phyloP scores from a whole-genome alignment of 108 stramenopile genomes.

The Mediolabrus comicus region DNA sequence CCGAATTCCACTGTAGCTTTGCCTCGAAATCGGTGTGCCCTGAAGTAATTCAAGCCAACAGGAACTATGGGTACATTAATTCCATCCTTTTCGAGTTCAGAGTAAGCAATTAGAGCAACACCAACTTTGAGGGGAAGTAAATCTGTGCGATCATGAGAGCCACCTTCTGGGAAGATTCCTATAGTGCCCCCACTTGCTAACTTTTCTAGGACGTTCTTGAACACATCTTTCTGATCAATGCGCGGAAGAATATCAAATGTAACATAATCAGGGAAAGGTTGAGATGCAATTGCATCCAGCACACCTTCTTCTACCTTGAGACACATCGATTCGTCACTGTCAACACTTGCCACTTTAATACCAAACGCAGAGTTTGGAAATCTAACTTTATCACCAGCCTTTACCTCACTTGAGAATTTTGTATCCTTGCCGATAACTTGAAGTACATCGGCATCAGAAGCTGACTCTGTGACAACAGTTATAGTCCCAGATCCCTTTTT shows the following conservation, averaged over 20 bases:
- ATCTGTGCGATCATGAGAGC: slow-evolving; percentile 97
- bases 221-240: slow-evolving; percentile 88
- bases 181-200: slow-evolving; percentile 74
- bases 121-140: slow-evolving; percentile 98
- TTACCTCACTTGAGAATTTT: slow-evolving; percentile 53
- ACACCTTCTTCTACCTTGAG: slow-evolving; percentile 35
- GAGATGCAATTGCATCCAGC: slow-evolving; percentile 28
- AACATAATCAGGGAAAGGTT: slow-evolving; percentile 29
- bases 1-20: slow-evolving; percentile 90
- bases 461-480: slow-evolving; percentile 9
- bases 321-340: slow-evolving; percentile 56
- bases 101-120: slow-evolving; percentile 95
- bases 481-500: slow-evolving; percentile 60
- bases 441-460: slow-evolving; percentile 22
- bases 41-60: slow-evolving; percentile 97
- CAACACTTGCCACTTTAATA: slow-evolving; percentile 68
- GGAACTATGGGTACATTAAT: slow-evolving; percentile 94
- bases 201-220: slow-evolving; percentile 77
- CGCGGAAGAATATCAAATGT: slow-evolving; percentile 83
- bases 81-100: slow-evolving; percentile 87
- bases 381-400: slow-evolving; percentile 80
- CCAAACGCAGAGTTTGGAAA: slow-evolving; percentile 47
- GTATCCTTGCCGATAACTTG: slow-evolving; percentile 60
- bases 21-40: slow-evolving; percentile 91
- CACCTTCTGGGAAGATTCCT: slow-evolving; percentile 99